Conservation (phyloP, 176 grass and related monocot genomes). For the Phyllostachys edulis region DNA sequence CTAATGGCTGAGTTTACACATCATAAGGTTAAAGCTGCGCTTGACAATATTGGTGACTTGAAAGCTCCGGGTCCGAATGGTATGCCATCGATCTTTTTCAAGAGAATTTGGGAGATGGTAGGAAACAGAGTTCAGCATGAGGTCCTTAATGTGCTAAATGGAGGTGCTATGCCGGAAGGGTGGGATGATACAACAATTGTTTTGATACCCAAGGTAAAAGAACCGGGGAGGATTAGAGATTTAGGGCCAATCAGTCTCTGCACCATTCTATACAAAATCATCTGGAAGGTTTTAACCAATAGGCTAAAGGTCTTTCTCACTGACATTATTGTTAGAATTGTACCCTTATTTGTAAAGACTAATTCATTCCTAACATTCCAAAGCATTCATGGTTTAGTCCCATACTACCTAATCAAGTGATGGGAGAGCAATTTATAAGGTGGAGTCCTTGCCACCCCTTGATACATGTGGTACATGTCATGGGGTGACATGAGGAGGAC, state of each 20-base stretch:
- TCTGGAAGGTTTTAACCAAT: neutral
- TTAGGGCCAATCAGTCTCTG: neutral
- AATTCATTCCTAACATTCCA: too few relatives aligned
- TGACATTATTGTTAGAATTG: too few relatives aligned
- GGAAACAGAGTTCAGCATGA: neutral
- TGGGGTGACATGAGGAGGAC: too few relatives aligned
- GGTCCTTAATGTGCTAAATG: neutral
- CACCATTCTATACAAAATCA: neutral
- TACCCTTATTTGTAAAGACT: too few relatives aligned
- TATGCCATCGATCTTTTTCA: neutral
- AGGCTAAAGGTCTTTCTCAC: neutral
- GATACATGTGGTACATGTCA: too few relatives aligned
- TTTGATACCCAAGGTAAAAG: neutral
- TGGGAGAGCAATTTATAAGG: too few relatives aligned
- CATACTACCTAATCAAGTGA: too few relatives aligned
- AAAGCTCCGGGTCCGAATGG: neutral
- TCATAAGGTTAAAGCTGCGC: too few relatives aligned
- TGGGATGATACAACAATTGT: neutral
- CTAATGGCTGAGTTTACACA: too few relatives aligned
- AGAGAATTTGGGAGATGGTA: neutral
- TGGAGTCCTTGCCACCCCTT: too few relatives aligned
- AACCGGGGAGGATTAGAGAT: neutral
- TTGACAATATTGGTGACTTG: neutral
- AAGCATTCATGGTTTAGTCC: too few relatives aligned
- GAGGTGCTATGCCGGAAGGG: neutral